Base-by-base conservation (phyloP, 2,329 filamentous ascomycete genomes). In the Zarea fungicola region DNA sequence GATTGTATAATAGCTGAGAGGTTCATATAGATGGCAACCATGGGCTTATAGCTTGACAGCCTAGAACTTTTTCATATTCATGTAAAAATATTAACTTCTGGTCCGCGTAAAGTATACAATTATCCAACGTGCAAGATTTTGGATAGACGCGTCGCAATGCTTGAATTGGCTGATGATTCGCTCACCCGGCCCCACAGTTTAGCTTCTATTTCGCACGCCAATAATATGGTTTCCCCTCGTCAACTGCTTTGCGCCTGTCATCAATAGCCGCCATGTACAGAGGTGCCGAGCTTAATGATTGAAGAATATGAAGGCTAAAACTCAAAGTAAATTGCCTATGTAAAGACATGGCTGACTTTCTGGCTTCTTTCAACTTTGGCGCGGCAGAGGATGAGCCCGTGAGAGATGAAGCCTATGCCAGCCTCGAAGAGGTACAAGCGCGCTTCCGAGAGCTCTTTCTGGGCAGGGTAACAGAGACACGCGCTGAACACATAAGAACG, bases 401-500 rank as follows among this genome's bases (percentile, higher is more conserved):
- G 19, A 54, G 52, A 23, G 52, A 58, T 23, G 50, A 52, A 34
- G 52, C 58, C 28, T 70, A 65, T 56, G 53, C 54, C 29, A 67
- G 66, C 14, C 49, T 65, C 37, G 69, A 74, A 16, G 74, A 81
- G 23, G 62, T 82, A 6, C 68, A 74, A 53, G 55, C 56, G 19
- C 69, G 70, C n/a, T 61, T 83, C 21, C 66, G 65, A 31, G 56
- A 60, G 7, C 52, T 69, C 1, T 59, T 80, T 39, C 58, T 63
- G 6, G 59, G 63, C 16, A 78, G 74, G 52, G 66, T 68, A 16
- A 71, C 72, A 5, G 65, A 69, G 10, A 75, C 67, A 18, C 74
- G 72, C 41, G 77, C 75, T 34, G 69, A 79, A 46, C 75, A 77
- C 54, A 61, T 78, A 10, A 67, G 71, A 7, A 59, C 66, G 16